Evolutionary conservation across 2,329 filamentous ascomycete genomes (phyloP).

Genomic region (Penicillium sp.): DNA sequence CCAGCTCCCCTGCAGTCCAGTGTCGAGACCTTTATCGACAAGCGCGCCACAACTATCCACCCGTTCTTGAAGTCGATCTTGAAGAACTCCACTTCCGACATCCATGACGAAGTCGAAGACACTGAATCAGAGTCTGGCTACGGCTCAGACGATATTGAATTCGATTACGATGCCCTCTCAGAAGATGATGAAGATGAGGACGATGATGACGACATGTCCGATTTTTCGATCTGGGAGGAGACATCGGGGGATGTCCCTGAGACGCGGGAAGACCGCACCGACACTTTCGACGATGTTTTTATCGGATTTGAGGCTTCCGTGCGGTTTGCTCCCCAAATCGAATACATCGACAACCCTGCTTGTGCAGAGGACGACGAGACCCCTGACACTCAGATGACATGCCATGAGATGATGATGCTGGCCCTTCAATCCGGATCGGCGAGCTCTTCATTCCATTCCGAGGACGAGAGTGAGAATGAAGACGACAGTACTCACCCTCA

Average conservation of each 20-base stretch:
- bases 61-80: constrained; percentile 43
- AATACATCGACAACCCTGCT: constrained; percentile 43
- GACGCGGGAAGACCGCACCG: constrained; percentile 38
- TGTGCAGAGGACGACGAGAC: constrained; percentile 35
- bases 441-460: constrained; percentile 28
- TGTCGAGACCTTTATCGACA: constrained; percentile 29
- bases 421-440: constrained; percentile 36
- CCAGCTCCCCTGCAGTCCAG: constrained; percentile 33
- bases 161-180: constrained; percentile 36
- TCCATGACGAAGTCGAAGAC: constrained; percentile 20
- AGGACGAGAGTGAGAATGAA: constrained; percentile 23
- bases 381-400: constrained; percentile 41
- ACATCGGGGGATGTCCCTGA: constrained; percentile 37
- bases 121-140: constrained; percentile 47
- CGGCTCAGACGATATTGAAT: constrained; percentile 43
- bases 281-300: constrained; percentile 45
- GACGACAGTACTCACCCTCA: constrained; percentile 26
- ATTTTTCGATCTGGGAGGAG: constrained; percentile 42
- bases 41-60: constrained; percentile 31
- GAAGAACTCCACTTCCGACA: constrained; percentile 38
- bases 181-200: constrained; percentile 37
- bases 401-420: constrained; percentile 49
- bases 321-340: constrained; percentile 42
- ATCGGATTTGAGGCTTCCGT: constrained; percentile 46
- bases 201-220: constrained; percentile 40